Evolutionary conservation across 75 land plant genomes (phyloP).

Genomic region (Pseudotsuga menziesii): DNA sequence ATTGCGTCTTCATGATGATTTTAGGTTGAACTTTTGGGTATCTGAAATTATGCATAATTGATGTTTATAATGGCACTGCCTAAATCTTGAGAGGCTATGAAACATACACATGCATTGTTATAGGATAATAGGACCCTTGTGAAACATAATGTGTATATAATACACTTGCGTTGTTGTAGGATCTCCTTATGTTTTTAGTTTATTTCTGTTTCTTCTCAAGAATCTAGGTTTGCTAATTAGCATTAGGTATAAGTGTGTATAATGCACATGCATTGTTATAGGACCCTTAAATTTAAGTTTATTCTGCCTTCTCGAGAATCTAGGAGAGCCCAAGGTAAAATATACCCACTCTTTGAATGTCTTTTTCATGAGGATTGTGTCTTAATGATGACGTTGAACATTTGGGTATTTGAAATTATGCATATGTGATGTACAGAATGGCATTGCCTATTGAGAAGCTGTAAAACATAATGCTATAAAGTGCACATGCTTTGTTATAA

Average conservation of each 20-base stretch:
- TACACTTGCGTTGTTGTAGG: too few relatives aligned
- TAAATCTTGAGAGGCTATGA: background rate
- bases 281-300: too few relatives aligned
- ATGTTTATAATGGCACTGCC: background rate
- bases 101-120: background rate
- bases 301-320: too few relatives aligned
- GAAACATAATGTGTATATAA: too few relatives aligned
- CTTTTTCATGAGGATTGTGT: slow-evolving; percentile 14
- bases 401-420: background rate
- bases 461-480: too few relatives aligned
- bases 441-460: background rate
- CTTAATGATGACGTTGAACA: background rate
- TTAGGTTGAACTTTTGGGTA: background rate
- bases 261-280: too few relatives aligned
- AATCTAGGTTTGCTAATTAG: background rate
- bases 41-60: too few relatives aligned
- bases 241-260: too few relatives aligned
- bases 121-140: background rate
- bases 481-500: background rate
- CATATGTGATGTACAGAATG: background rate
- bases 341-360: background rate
- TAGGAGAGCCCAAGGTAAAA: slow-evolving; percentile 40
- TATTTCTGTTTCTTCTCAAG: background rate
- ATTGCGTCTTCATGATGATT: slow-evolving; percentile 1
- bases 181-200: too few relatives aligned